phyloP scores from a whole-genome alignment of 2,329 filamentous ascomycete genomes.

The Thermomyces lanuginosus region DNA sequence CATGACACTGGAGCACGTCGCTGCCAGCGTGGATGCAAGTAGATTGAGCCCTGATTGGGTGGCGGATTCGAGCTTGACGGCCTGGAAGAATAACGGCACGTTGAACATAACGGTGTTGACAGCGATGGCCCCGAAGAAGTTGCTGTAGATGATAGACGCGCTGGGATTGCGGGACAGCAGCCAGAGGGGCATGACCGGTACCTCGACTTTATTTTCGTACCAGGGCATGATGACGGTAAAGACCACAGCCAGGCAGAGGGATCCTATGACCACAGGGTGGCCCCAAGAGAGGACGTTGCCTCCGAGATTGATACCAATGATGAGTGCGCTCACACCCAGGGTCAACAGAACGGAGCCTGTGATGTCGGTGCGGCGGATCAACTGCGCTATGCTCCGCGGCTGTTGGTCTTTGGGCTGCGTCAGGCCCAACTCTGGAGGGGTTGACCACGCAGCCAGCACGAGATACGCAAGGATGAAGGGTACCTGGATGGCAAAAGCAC shows the following conservation, averaged over 20 bases:
- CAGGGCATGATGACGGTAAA: conserved; percentile 24
- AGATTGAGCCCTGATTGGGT: conserved; percentile 59
- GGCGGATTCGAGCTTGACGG: conserved; percentile 51
- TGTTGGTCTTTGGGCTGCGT: conserved; percentile 27
- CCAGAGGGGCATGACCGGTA: conserved; percentile 34
- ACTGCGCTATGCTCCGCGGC: conserved; percentile 24
- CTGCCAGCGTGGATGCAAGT: conserved; percentile 43
- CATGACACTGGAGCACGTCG: conserved; percentile 38
- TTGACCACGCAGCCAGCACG: conserved; percentile 28
- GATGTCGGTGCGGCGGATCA: conserved; percentile 34
- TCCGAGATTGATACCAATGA: conserved; percentile 37
- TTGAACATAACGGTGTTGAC: conserved; percentile 49
- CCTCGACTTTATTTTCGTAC: conserved; percentile 28
- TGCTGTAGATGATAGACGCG: conserved; percentile 35
- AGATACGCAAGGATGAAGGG: conserved; percentile 32
- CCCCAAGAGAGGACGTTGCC: conserved; percentile 37
- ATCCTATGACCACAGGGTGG: conserved; percentile 34
- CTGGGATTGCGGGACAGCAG: conserved; percentile 32
- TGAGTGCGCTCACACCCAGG: conserved; percentile 31
- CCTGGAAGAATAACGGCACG: conserved; percentile 60
- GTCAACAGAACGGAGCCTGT: conserved; percentile 34
- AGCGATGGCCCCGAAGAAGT: conserved; percentile 35
- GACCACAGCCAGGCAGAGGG: conserved; percentile 27
- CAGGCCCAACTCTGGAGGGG: conserved; percentile 30
- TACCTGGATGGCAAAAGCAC: conserved; percentile 34